Evolutionary conservation across 2,329 filamentous ascomycete species (phyloP), one percentile per base, ranked within the genome.

Genomic region (Thermothelomyces thermophilus): DNA sequence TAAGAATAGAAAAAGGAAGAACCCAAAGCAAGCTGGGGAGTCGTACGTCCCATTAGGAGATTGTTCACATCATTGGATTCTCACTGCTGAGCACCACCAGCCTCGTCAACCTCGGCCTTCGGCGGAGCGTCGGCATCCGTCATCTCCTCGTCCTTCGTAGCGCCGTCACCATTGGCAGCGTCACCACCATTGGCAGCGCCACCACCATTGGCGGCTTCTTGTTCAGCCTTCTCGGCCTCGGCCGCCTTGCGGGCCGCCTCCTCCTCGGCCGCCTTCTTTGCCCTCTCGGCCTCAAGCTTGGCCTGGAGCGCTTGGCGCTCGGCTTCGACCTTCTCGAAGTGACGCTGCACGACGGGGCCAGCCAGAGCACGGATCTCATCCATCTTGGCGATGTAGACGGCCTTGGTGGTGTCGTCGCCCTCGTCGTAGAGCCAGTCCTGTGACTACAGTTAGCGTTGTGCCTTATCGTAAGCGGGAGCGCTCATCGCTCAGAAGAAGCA

Each of bases 361-460:
- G 90, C 87, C 63, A 95, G 79, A 59, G 87, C 82, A 60, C 89
- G 87, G 68, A 98, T 90, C 70, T 98, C 93, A 56, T 97, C 93
- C 70, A 93, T 84, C 82, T 97, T 98, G 72, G 88, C 80, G 55
- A 94, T 74, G 73, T 98, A 98, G 64, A 93, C 80, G 48, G 87
- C 90, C 79, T 97, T 97, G 64, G 86, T 86, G 59, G 90, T 82
- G 68, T 98, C 93, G 57, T 96, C 90, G 53, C 93, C 93, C 49
- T 97, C 93, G 48, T 96, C 91, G 70, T 97, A 97, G 54, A 98
- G 79, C 93, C 93, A 98, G 66, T 98, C 90, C 91, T 97, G 48
- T 35, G 3, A n/a, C 50, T 20, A 17, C 3, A 8, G 58, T 68
- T 55, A 66, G 60, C 36, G 40, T 41, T 14, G 8, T 26, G 6